Evolutionary conservation across 345 rosid species (phyloP), one percentile per base, ranked within the genome.

Genomic region (Eucalyptus erythrocorys): DNA sequence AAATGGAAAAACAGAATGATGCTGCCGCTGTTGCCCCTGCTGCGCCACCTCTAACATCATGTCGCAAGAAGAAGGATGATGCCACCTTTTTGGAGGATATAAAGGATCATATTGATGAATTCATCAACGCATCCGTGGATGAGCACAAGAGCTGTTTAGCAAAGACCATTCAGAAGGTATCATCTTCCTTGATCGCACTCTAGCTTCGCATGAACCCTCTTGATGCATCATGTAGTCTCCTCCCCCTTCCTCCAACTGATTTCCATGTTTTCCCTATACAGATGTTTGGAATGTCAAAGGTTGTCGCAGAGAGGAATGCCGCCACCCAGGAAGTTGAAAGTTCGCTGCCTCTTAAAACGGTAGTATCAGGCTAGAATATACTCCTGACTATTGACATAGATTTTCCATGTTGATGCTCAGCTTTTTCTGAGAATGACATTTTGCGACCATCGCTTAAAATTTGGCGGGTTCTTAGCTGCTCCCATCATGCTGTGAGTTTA

Each of bases 51-150:
- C 88, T 86, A 85, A 13, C 92, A 81, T 94, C 99, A 40, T 96
- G 98, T 86, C 93, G n/a, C n/a, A 96, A 95, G 93, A 95, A 90
- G 87, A 96, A 76, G 47, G 99, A 96, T 4, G 93, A 95, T 40
- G 96, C 97, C 26, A 92, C 94, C 81, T 96, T 97, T 90, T 66
- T 95, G 80, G 97, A 96, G 90, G 99, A 96, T 87, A 81, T 96
- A 15, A 97, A 93, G 92, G 96, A 93, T 91, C 99, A 96, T 93
- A 94, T 97, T 26, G 98, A 96, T 90, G 99, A 96, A 89, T 96
- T 96, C 91, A 89, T 97, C 27, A 85, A 93, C 88, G 97, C 99
- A 32, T 96, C 96, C 12, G 92, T 95, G 97, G 97, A 96, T 59
- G 99, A 97, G 89, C 99, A 96, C 92, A 96, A 95, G 93, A 86